Evolutionary conservation across 2,329 filamentous ascomycete genomes (phyloP).

Genomic region (Calonectria naviculata): DNA sequence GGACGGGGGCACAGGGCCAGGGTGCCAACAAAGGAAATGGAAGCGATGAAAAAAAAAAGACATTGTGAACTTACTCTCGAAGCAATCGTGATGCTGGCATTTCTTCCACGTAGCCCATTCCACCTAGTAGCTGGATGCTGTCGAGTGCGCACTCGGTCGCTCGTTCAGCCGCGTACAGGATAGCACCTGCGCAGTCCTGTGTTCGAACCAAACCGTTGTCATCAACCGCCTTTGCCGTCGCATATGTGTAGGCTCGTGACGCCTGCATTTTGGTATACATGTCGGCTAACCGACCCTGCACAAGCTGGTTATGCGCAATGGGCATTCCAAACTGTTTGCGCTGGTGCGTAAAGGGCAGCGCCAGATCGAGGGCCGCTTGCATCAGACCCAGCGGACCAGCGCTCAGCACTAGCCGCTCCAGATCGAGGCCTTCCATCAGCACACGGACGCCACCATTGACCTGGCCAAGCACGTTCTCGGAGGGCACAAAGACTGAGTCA

Average conservation of each 20-base stretch:
- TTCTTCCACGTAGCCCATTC: conserved; percentile 97
- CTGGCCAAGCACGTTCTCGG: conserved; percentile 81
- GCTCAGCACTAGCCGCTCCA: conserved; percentile 91
- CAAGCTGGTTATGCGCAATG: conserved; percentile 90
- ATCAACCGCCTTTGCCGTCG: conserved; percentile 83
- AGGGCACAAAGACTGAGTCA: conserved; percentile 89
- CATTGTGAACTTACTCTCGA: conserved; percentile 64
- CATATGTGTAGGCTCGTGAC: conserved; percentile 87
- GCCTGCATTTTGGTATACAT: conserved; percentile 97
- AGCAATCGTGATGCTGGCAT: conserved; percentile 89
- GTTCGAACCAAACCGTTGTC: conserved; percentile 79
- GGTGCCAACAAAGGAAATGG: neutral
- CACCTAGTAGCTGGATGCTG: conserved; percentile 91
- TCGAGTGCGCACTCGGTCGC: conserved; percentile 90
- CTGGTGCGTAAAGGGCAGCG: conserved; percentile 88
- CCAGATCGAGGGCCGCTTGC: conserved; percentile 88
- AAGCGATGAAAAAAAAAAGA: neutral
- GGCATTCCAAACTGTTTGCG: conserved; percentile 89
- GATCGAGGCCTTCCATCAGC: conserved; percentile 94
- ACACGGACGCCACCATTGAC: conserved; percentile 88
- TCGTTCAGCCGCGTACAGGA: conserved; percentile 91
- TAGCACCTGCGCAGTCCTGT: conserved; percentile 94
- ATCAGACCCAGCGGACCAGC: conserved; percentile 94
- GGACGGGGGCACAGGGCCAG: neutral
- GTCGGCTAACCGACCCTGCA: conserved; percentile 93